A percentile compares a stretch with the other conserved stretches of the same genome.
Evolutionary conservation across 768 basidiomycete genomes (phyloP).

Genomic region (Harrya chromipes): DNA sequence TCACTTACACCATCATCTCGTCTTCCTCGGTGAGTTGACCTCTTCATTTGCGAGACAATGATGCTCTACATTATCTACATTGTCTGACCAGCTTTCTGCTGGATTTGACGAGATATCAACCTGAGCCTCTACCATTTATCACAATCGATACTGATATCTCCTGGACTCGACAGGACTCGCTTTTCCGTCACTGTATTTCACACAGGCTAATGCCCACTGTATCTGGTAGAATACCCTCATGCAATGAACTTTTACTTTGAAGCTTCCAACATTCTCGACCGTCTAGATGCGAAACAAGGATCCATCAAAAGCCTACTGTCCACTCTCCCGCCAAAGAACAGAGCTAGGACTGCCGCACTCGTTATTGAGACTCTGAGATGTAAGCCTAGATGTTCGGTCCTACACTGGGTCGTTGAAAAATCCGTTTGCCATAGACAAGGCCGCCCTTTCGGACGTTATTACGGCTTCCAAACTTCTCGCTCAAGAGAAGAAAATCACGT

Average conservation of each 20-base stretch:
- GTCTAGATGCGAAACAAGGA: slow-evolving; percentile 85
- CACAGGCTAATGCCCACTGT: slow-evolving; percentile 27
- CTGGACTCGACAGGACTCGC: slow-evolving; percentile 11
- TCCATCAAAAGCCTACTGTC: slow-evolving; percentile 85
- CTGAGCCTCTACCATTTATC: slow-evolving; percentile 22
- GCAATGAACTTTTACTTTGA: slow-evolving; percentile 96
- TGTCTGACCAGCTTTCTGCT: slow-evolving; percentile 64
- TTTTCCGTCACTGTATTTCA: slow-evolving; percentile 14
- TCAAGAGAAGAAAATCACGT: slow-evolving; percentile 74
- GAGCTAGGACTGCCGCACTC: slow-evolving; percentile 78
- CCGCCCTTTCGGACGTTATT: slow-evolving; percentile 70
- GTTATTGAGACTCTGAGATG: slow-evolving; percentile 97
- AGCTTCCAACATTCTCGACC: slow-evolving; percentile 79
- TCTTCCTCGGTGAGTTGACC: slow-evolving; percentile 17
- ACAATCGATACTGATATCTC: slow-evolving; percentile 28
- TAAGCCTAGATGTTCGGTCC: slow-evolving; percentile 37
- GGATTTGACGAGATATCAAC: slow-evolving; percentile 46
- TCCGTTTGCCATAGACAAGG: slow-evolving; percentile 55
- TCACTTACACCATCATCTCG: no score
- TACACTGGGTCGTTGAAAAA: slow-evolving; percentile 6
- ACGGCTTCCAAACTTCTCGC: slow-evolving; percentile 61
- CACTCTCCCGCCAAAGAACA: slow-evolving; percentile 66
- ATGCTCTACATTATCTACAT: slow-evolving; percentile 88
- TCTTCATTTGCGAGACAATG: slow-evolving; percentile 34
- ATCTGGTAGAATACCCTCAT: slow-evolving; percentile 25